Percentiles rank a stretch among this genome's conserved stretches.
phyloP scores from a whole-genome alignment of 768 basidiomycete species.

The Paxillus rubicundulus region DNA sequence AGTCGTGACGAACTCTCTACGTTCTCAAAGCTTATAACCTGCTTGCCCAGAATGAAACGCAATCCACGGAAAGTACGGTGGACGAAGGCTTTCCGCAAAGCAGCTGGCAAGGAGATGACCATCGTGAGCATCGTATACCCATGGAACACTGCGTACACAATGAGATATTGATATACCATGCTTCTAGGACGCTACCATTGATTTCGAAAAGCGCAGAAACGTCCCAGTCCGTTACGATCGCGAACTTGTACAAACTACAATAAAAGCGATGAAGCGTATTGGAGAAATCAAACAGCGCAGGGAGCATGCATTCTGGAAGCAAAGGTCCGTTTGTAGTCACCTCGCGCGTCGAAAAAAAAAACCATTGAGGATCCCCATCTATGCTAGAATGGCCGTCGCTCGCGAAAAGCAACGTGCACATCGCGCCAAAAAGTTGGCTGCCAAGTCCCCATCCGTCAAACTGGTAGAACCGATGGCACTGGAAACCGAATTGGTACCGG shows the following conservation, averaged over 20 bases:
- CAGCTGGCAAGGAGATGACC: conserved; percentile 99
- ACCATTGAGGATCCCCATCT: neutral
- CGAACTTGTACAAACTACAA: conserved; percentile 86
- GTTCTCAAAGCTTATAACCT: conserved; percentile 1
- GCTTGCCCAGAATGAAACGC: conserved; percentile 83
- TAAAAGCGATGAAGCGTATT: conserved; percentile 95
- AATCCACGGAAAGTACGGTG: conserved; percentile 98
- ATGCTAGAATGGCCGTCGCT: conserved; percentile 75
- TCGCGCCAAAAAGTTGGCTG: conserved; percentile 61
- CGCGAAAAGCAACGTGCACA: conserved; percentile 75
- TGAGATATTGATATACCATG: neutral
- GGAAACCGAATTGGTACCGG: conserved; percentile 51
- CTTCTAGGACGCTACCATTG: conserved; percentile 90
- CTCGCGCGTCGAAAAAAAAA: neutral
- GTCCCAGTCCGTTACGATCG: conserved; percentile 97
- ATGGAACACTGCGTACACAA: neutral
- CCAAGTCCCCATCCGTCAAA: conserved; percentile 54
- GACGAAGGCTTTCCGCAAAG: conserved; percentile 99
- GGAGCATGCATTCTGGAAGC: conserved; percentile 96
- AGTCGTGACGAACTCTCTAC: conserved; percentile 17
- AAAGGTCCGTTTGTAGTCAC: conserved; percentile 49
- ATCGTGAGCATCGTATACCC: conserved; percentile 58
- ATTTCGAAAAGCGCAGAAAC: conserved; percentile 98
- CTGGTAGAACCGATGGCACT: conserved; percentile 61
- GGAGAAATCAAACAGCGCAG: conserved; percentile 88